phyloP scores from a whole-genome alignment of 768 basidiomycete genomes.

The Suillus subalutaceus region DNA sequence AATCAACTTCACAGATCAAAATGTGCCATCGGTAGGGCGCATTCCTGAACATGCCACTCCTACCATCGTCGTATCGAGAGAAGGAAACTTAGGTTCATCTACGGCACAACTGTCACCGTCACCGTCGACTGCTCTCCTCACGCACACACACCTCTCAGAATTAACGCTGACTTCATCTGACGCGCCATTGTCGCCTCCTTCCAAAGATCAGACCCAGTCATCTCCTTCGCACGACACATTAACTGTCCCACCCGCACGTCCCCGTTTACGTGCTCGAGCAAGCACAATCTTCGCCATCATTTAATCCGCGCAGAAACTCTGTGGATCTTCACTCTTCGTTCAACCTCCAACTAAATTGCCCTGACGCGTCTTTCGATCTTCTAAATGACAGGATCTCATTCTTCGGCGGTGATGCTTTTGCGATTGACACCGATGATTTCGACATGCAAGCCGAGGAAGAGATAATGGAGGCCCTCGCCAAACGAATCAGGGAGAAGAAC shows the following conservation, averaged over 20 bases:
- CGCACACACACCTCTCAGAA: constrained; percentile 11
- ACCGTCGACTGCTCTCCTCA: constrained; percentile 13
- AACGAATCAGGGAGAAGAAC: constrained; percentile 18
- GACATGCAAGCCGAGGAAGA: constrained; percentile 27
- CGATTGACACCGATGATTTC: constrained; percentile 27
- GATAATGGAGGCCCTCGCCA: constrained; percentile 23
- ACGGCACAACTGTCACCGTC: constrained; percentile 11
- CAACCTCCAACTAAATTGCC: constrained; percentile 35
- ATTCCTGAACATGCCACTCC: not conserved
- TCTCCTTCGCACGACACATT: constrained; percentile 5
- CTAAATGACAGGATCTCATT: constrained; percentile 40
- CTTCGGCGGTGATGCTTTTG: constrained; percentile 33
- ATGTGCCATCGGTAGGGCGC: not conserved
- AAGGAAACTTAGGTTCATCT: constrained; percentile 6
- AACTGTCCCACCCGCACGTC: constrained; percentile 14
- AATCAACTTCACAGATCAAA: constrained; percentile 23
- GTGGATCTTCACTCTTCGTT: constrained; percentile 39
- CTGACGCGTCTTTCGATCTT: constrained; percentile 38
- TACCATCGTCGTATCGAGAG: constrained; percentile 9
- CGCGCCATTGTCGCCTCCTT: constrained; percentile 4
- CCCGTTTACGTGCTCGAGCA: constrained; percentile 17
- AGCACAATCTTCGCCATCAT: constrained; percentile 10
- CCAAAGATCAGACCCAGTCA: not conserved
- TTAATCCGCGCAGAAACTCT: constrained; percentile 31
- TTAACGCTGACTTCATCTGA: constrained; percentile 1